Conservation (phyloP, 2,329 filamentous ascomycete species). For the Pyricularia grisea region DNA sequence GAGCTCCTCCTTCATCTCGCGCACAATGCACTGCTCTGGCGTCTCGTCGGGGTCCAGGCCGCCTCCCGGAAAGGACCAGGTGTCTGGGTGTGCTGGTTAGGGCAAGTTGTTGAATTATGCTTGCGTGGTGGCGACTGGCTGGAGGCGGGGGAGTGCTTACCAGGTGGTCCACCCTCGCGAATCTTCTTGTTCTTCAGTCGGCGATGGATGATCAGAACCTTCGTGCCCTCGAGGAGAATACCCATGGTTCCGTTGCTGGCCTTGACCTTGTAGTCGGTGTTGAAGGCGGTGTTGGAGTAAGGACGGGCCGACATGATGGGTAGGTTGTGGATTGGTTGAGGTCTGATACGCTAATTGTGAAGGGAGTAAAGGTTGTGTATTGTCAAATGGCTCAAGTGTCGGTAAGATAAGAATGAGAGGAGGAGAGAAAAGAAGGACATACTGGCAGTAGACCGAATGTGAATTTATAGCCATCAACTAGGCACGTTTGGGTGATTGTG, state of each 20-base stretch:
- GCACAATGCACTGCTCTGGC: background rate
- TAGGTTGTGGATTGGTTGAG: too few species aligned
- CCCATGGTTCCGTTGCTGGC: background rate
- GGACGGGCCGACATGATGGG: too few species aligned
- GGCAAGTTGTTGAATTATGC: background rate
- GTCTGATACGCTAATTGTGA: too few species aligned
- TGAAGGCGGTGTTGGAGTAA: background rate
- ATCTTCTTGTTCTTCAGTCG: background rate
- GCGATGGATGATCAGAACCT: conserved; percentile 1
- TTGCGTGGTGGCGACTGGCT: background rate
- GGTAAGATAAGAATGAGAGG: too few species aligned
- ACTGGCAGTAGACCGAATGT: too few species aligned
- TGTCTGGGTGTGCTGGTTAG: background rate
- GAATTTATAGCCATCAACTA: too few species aligned
- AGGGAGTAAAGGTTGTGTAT: too few species aligned
- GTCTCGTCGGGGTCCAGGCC: conserved; percentile 1
- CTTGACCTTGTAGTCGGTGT: background rate
- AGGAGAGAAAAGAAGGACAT: too few species aligned
- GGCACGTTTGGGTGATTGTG: too few species aligned
- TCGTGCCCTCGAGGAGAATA: background rate
- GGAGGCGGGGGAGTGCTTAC: background rate
- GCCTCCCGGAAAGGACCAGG: conserved; percentile 1
- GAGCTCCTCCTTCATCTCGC: conserved; percentile 2
- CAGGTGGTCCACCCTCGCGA: background rate
- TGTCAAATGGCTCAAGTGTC: too few species aligned